These are phyloP conservation scores for Aspergillus persii DNA, from an alignment of 2,329 filamentous ascomycete species.

Conservation along the genomic window DNA sequence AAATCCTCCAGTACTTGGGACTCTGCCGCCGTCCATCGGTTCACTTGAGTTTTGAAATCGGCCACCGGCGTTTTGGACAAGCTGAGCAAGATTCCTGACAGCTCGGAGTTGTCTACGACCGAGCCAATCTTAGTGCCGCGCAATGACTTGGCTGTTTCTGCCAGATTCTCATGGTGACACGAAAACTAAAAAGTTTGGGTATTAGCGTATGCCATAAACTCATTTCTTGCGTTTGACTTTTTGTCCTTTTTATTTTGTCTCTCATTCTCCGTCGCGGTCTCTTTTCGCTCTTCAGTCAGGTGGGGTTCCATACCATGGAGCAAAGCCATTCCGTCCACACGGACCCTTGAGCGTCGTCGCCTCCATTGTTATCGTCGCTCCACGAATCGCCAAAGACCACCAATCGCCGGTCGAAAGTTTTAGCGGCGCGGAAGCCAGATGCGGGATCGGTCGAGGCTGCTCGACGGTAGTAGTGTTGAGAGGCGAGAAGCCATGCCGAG, in stretches of 20 bases:
- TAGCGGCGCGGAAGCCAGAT: constrained; percentile 19
- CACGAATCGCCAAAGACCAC: constrained; percentile 42
- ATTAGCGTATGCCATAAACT: background rate
- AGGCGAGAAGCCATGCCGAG: constrained; percentile 29
- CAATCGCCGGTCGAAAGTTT: constrained; percentile 28
- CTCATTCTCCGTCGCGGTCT: background rate
- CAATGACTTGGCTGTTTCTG: constrained; percentile 28
- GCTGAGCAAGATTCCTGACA: constrained; percentile 22
- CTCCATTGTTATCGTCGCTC: constrained; percentile 36
- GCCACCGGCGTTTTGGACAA: constrained; percentile 28
- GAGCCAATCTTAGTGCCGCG: constrained; percentile 28
- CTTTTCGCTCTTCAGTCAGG: background rate
- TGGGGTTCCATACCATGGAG: constrained; percentile 29
- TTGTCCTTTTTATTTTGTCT: background rate
- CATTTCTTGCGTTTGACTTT: background rate
- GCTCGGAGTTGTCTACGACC: constrained; percentile 34
- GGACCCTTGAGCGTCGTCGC: constrained; percentile 24
- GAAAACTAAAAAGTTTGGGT: constrained; percentile 23
- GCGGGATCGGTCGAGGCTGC: constrained; percentile 16
- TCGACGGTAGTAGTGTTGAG: constrained; percentile 21
- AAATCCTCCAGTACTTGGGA: constrained; percentile 20
- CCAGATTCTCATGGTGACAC: constrained; percentile 35
- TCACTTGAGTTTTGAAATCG: constrained; percentile 38
- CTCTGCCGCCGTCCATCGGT: constrained; percentile 36
- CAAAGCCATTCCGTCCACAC: constrained; percentile 39